These are phyloP conservation scores for Trichophyton benhamiae DNA, from an alignment of 2,329 filamentous ascomycete genomes.

Conservation along the genomic window DNA sequence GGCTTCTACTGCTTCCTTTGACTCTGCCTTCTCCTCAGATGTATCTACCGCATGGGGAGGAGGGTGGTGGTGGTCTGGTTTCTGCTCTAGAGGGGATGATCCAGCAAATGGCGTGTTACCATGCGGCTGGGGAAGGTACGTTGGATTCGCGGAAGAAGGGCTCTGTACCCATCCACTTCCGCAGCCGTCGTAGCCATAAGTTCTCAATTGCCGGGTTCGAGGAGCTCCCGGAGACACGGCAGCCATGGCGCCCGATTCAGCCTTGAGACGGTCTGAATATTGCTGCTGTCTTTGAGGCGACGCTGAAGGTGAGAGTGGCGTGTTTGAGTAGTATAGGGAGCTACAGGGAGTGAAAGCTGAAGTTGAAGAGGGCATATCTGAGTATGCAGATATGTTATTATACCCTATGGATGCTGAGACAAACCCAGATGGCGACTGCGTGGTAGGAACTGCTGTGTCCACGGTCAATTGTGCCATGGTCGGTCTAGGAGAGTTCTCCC, in stretches of 20 bases:
- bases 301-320: slow-evolving; percentile 56
- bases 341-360: slow-evolving; percentile 51
- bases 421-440: slow-evolving; percentile 61
- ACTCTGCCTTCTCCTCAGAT: neutral
- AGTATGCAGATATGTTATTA: slow-evolving; percentile 58
- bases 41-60: neutral
- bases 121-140: neutral
- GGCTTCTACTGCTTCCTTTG: neutral
- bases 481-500: slow-evolving; percentile 8
- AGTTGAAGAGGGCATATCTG: slow-evolving; percentile 50
- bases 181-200: slow-evolving; percentile 5
- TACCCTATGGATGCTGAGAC: slow-evolving; percentile 51
- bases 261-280: neutral
- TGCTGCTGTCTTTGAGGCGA: slow-evolving; percentile 6
- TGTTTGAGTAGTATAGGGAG: slow-evolving; percentile 55
- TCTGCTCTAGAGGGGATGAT: neutral
- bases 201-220: slow-evolving; percentile 13
- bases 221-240: slow-evolving; percentile 51
- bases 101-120: neutral
- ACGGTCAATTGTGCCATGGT: slow-evolving; percentile 11
- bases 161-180: slow-evolving; percentile 3
- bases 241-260: neutral
- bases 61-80: neutral
- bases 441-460: slow-evolving; percentile 28
- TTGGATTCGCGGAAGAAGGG: neutral